Evolutionary conservation across 805 yeast genomes (phyloP).

Genomic region (Barnettozyma californica): DNA sequence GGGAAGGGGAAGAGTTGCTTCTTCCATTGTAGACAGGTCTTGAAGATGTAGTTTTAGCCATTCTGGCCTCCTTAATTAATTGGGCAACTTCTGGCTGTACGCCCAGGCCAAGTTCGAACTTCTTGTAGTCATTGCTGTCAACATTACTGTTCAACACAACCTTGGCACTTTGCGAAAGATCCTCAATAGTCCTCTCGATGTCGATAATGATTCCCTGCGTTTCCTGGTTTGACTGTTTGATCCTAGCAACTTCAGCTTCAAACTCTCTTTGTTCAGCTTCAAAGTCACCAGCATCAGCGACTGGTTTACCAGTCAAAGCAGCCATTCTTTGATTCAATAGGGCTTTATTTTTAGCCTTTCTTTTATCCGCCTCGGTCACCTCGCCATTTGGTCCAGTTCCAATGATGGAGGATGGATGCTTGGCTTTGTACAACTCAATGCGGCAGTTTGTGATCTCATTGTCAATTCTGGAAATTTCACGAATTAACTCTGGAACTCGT

Average conservation of each 20-base stretch:
- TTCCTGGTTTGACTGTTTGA: slow-evolving; percentile 47
- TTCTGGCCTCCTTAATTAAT: slow-evolving; percentile 53
- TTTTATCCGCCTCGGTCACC: slow-evolving; percentile 76
- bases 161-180: slow-evolving; percentile 42
- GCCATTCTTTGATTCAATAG: slow-evolving; percentile 84
- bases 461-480: slow-evolving; percentile 58
- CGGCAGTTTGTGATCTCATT: slow-evolving; percentile 62
- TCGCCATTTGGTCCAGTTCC: slow-evolving; percentile 89
- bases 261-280: slow-evolving; percentile 35
- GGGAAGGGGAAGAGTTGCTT: slow-evolving; percentile 6
- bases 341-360: slow-evolving; percentile 77
- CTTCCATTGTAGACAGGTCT: neutral
- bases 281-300: slow-evolving; percentile 35
- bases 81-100: slow-evolving; percentile 60
- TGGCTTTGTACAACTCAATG: slow-evolving; percentile 56
- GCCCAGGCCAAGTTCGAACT: slow-evolving; percentile 82
- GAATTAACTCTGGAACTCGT: slow-evolving; percentile 65
- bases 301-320: slow-evolving; percentile 75
- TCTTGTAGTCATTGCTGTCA: slow-evolving; percentile 49
- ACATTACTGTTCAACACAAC: slow-evolving; percentile 24
- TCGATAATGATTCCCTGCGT: slow-evolving; percentile 63
- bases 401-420: slow-evolving; percentile 63
- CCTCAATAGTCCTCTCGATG: slow-evolving; percentile 64
- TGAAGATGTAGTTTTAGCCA: slow-evolving; percentile 7
- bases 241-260: slow-evolving; percentile 44